Base-by-base conservation (phyloP, 331 rosid genomes). In the Quercus phellos region DNA sequence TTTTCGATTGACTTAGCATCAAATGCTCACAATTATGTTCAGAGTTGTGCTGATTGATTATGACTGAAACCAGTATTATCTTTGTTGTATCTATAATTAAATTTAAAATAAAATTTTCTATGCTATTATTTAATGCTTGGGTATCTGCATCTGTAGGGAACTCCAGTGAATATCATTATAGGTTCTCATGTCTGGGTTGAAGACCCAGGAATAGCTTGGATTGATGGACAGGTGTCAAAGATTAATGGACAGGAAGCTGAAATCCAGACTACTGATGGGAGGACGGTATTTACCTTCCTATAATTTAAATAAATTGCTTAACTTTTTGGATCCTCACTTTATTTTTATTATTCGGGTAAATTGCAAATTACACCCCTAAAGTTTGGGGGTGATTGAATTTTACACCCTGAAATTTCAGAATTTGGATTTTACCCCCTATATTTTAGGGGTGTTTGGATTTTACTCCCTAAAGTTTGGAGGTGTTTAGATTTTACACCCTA, bases 141-240 rank as follows among this genome's bases (percentile, higher is more conserved):
- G 46, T 73, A 35, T 73, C 42, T 81, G 51, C 29, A 55, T 84
- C 16, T 84, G 83, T 89, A 93, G 98, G 97, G 92, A 84, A 88
- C 93, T 69, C 87, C 90, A 4, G 95, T 91, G 82, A 93, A 91
- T 82, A 93, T 93, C 77, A 88, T 75, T 63, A 97, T 80, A 70
- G 97, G 93, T 76, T 91, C 97, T 81, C 92, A 91, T 81, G 97
- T 93, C 81, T 93, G 98, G 98, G 78, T 64, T n/a, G 95, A 90
- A 82, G 93, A 91, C 63, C 90, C 89, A 51, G 88, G 80, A 0
- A 80, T 80, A 50, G 82, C 91, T 50, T 93, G 97, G 92, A 63
- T 85, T 17, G 93, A 90, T 85, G 98, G 97, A 72, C 86, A 79
- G 72, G 95, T 93, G 17, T 59, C 87, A 6, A 93, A 95, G 84